Evolutionary conservation across 805 yeast genomes (phyloP).

Genomic region (Brettanomyces custersianus): DNA sequence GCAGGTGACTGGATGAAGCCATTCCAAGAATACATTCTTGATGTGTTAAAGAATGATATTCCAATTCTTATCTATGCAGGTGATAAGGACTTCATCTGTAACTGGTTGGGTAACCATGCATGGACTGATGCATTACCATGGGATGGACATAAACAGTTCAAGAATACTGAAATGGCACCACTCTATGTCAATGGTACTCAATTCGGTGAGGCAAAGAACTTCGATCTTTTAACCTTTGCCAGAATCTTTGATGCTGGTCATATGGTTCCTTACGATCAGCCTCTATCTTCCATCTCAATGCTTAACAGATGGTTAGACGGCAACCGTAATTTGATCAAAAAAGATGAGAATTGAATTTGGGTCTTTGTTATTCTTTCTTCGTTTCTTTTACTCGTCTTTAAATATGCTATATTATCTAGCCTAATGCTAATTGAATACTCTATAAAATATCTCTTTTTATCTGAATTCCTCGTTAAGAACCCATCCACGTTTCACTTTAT

Average conservation of each 20-base stretch:
- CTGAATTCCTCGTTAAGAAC: slow-evolving; percentile 45
- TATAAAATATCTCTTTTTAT: slow-evolving; percentile 5
- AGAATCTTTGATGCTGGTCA: slow-evolving; percentile 81
- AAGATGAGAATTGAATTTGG: slow-evolving; percentile 3
- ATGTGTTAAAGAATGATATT: slow-evolving; percentile 53
- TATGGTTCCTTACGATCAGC: slow-evolving; percentile 89
- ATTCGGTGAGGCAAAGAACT: slow-evolving; percentile 71
- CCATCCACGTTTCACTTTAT: slow-evolving; percentile 54
- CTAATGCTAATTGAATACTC: neutral
- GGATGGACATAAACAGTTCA: slow-evolving; percentile 33
- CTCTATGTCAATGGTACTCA: slow-evolving; percentile 25
- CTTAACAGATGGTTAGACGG: slow-evolving; percentile 70
- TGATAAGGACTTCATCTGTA: slow-evolving; percentile 86
- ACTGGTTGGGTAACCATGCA: slow-evolving; percentile 85
- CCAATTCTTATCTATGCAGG: slow-evolving; percentile 92
- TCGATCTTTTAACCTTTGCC: slow-evolving; percentile 62
- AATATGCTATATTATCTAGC: neutral
- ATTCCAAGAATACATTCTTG: slow-evolving; percentile 47
- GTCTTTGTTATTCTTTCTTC: slow-evolving; percentile 1
- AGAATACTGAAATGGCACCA: slow-evolving; percentile 18
- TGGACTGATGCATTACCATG: slow-evolving; percentile 69
- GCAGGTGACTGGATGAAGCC: slow-evolving; percentile 64
- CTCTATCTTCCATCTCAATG: slow-evolving; percentile 61
- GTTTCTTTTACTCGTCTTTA: neutral
- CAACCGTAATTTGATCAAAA: slow-evolving; percentile 29